Evolutionary conservation across 1,284 basidiomycete species (phyloP), one percentile per base, ranked within the genome.

Genomic region (Leccinum solheimii): DNA sequence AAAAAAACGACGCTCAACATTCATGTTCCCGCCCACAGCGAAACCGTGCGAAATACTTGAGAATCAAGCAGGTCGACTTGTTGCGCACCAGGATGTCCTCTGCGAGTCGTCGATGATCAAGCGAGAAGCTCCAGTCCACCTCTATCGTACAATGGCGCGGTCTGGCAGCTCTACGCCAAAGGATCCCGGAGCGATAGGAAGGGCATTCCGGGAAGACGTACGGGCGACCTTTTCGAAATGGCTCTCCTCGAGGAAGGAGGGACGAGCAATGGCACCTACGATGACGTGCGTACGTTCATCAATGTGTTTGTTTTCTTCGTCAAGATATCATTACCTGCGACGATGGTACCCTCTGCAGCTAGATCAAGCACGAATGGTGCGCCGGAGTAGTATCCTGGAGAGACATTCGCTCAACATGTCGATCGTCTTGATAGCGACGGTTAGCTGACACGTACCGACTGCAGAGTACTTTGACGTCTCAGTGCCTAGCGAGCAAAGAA

Each of bases 301-400:
- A 48, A 23, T 48, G 45, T 14, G 2, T 21, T 48, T 48, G 19
- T 48, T 21, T 19, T 21, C 45, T 7, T 48, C 45, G 21, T 48
- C 19, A 48, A 21, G 49, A 51, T 14, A 27, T 7, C 3, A 9
- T 57, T 63, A 82, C 82, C 77, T 51, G 83, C 83, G 0, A 77
- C 75, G 50, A 85, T 69, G 55, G 75, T 72, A 43, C 81, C 80
- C 0, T 76, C 75, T 1, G 78, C 76, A 2, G 78, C 76, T 1
- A 81, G 65, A 27, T 84, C 75, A 55, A 83, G 69, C 3, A 79
- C 78, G 60, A 79, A 84, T 0, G 82, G 78, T 11, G 77, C 85
- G 1, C 85, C 84, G 63, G 85, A 85, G 64, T 83, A 86, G 62
- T 85, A 85, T 5, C 84, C 83, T 83, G 51, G 14, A 10, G 5